These are phyloP conservation scores for Globisporangium barbulae DNA, from an alignment of 352 stramenopile genomes.

Conservation along the genomic window DNA sequence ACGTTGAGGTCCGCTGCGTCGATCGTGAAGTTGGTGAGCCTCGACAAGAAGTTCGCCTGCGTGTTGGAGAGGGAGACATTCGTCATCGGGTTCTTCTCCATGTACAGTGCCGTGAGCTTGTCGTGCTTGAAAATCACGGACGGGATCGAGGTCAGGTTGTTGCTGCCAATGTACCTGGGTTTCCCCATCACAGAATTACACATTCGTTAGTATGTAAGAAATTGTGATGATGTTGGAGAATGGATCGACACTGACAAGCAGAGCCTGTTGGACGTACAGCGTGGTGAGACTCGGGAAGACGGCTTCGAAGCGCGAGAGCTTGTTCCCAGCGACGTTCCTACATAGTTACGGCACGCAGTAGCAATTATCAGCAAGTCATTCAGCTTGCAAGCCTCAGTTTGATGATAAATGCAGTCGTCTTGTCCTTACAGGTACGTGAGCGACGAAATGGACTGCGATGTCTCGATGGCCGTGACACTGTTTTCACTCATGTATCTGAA, in stretches of 20 bases:
- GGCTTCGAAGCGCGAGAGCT: conserved; percentile 38
- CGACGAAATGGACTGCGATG: not conserved
- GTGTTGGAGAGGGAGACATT: not conserved
- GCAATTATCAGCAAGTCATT: no score
- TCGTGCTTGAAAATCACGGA: not conserved
- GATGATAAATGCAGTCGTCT: not conserved
- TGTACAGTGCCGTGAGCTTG: not conserved
- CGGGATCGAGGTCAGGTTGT: not conserved
- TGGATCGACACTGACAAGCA: no score
- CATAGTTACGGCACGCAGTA: not conserved
- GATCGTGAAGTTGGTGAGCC: conserved; percentile 15
- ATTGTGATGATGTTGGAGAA: no score
- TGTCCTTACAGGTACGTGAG: not conserved
- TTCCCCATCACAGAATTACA: not conserved
- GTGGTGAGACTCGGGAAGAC: conserved; percentile 36
- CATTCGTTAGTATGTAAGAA: no score
- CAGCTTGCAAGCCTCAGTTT: no score
- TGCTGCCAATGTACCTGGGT: not conserved
- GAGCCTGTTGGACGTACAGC: conserved; percentile 29
- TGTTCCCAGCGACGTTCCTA: conserved; percentile 46
- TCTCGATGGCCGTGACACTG: not conserved
- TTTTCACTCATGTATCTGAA: conserved; percentile 5
- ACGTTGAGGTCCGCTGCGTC: conserved; percentile 34
- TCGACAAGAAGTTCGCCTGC: conserved; percentile 21
- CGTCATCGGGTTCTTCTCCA: conserved; percentile 7